Percentiles rank a stretch among this genome's conserved stretches.
These are phyloP conservation scores for Zygotorulaspora danielsina DNA, from an alignment of 805 yeast species.

Conservation along the genomic window DNA sequence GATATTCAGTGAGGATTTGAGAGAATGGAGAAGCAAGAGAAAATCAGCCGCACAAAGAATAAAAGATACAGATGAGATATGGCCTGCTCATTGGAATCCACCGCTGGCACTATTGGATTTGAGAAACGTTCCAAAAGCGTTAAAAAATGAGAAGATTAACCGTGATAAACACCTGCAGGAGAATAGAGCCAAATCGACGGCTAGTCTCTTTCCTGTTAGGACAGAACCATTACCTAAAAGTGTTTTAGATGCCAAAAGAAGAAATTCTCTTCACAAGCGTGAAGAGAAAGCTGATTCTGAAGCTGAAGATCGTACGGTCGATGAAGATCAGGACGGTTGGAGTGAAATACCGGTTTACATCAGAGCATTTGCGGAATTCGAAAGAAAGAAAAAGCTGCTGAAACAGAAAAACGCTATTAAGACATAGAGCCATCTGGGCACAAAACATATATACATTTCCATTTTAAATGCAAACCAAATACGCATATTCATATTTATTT, in stretches of 20 bases:
- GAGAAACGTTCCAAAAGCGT: slow-evolving; percentile 43
- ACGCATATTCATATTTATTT: slow-evolving; percentile 1
- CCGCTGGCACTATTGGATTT: slow-evolving; percentile 42
- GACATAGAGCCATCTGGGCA: too few species aligned
- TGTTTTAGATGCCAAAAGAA: slow-evolving; percentile 33
- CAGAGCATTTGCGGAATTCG: slow-evolving; percentile 79
- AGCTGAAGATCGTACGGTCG: slow-evolving; percentile 23
- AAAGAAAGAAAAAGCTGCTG: slow-evolving; percentile 51
- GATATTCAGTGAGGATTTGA: slow-evolving; percentile 77
- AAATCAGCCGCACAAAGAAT: slow-evolving; percentile 53
- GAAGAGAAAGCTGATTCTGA: slow-evolving; percentile 8
- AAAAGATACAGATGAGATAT: slow-evolving; percentile 41
- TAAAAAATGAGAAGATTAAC: slow-evolving; percentile 30
- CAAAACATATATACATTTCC: too few species aligned
- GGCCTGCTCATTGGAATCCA: slow-evolving; percentile 67
- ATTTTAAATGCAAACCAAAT: not conserved
- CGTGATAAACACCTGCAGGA: slow-evolving; percentile 22
- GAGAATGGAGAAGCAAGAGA: slow-evolving; percentile 69
- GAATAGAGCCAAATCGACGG: slow-evolving; percentile 19
- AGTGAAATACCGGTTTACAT: slow-evolving; percentile 68
- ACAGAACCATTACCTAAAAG: slow-evolving; percentile 32
- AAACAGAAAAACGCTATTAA: too few species aligned
- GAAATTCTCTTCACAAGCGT: slow-evolving; percentile 12
- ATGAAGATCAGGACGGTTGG: slow-evolving; percentile 46
- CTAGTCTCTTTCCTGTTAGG: slow-evolving; percentile 36